phyloP scores from a whole-genome alignment of 805 yeast genomes.

The Cyberlindnera mississippiensis region DNA sequence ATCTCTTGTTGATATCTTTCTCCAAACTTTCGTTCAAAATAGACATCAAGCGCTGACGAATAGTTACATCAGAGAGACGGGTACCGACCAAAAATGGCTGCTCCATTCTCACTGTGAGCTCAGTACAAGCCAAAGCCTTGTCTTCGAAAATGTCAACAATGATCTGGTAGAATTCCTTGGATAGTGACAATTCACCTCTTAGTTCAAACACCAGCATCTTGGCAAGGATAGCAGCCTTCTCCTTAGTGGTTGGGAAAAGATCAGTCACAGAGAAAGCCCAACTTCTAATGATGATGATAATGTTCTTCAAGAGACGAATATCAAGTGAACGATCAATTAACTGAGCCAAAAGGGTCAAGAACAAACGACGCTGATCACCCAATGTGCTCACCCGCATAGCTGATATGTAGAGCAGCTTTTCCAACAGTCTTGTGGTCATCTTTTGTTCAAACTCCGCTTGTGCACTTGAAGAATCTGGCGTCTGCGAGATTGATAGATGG shows the following conservation, averaged over 20 bases:
- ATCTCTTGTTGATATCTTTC: conserved; percentile 67
- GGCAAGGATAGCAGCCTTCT: conserved; percentile 87
- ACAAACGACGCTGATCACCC: conserved; percentile 91
- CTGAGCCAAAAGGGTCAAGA: conserved; percentile 81
- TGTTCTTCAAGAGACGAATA: conserved; percentile 64
- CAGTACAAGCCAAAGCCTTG: conserved; percentile 72
- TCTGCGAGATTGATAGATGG: conserved; percentile 57
- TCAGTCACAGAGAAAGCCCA: conserved; percentile 89
- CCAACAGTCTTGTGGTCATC: conserved; percentile 72
- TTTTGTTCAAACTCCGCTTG: conserved; percentile 66
- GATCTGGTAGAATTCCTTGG: conserved; percentile 78
- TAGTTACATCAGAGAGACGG: conserved; percentile 66
- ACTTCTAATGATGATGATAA: conserved; percentile 70
- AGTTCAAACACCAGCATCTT: conserved; percentile 93
- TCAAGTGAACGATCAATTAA: conserved; percentile 86
- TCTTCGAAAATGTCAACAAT: conserved; percentile 86
- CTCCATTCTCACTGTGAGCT: conserved; percentile 90
- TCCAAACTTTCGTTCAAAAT: conserved; percentile 79
- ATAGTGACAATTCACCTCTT: conserved; percentile 75
- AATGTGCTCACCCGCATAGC: conserved; percentile 78
- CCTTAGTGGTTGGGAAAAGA: conserved; percentile 90
- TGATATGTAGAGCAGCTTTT: conserved; percentile 71
- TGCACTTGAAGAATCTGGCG: conserved; percentile 31
- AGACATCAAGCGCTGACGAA: conserved; percentile 73
- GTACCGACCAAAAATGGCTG: conserved; percentile 96